Evolutionary conservation across 1,284 basidiomycete genomes (phyloP), one percentile per base, ranked within the genome.

Genomic region (Grifola frondosa): DNA sequence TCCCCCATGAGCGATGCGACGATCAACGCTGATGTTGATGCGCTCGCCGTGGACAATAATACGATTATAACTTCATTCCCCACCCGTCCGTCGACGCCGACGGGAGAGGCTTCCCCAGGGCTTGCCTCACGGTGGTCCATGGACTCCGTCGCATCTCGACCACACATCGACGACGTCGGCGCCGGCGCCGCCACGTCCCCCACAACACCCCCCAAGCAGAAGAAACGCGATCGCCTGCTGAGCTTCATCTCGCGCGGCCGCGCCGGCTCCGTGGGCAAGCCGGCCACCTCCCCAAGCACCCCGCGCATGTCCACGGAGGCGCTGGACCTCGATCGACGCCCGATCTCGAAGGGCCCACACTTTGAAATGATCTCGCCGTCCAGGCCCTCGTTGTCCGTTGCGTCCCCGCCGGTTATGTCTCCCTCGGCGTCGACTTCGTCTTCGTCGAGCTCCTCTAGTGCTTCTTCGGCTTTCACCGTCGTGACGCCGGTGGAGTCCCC

Each of bases 101-200:
- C 40, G 37, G 48, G 47, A 26, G 44, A 49, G 15, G 47, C 38
- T 29, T 52, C 50, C 20, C 28, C 35, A n/a, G 50, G 48, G 30
- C 52, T 56, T 10, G 35, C 56, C 29, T 64, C 62, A 39, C 59
- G 62, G 25, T 64, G 62, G 62, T 64, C 62, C 24, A 50, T 64
- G 30, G 62, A 64, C 49, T 61, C 62, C 4, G 52, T 54, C 25
- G 56, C 53, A 28, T 56, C 56, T 28, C 50, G 50, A 36, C 54
- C 52, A 25, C 49, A 42, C 33, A 50, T 53, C 49, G 41, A 31
- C 20, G 44, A 48, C 37, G 40, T 35, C 39, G 42, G 43, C 37
- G 37, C 40, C 35, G 42, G 46, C 44, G 42, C 43, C 42, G 35
- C n/a, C n/a, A n/a, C 42, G 35, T 45, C 54, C 38, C 43, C 55